Percentiles rank a stretch among this genome's conserved stretches.
phyloP scores from a whole-genome alignment of 805 yeast genomes.

The Cyberlindnera subsufficiens region DNA sequence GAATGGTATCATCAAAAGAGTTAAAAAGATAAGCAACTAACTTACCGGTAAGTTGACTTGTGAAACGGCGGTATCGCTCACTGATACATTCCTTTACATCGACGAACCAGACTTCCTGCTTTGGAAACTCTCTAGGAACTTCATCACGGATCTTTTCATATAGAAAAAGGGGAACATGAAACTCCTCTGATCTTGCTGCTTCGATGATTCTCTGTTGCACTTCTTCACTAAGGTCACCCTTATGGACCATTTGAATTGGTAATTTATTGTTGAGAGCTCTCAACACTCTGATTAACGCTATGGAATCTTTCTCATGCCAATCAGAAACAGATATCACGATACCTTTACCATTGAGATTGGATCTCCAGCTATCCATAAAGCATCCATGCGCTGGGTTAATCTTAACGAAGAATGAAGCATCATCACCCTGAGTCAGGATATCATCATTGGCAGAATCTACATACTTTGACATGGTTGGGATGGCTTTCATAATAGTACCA shows the following conservation, averaged over 20 bases:
- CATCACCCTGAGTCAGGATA: neutral
- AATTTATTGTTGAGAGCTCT: conserved; percentile 29
- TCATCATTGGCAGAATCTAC: conserved; percentile 16
- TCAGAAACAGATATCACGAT: conserved; percentile 48
- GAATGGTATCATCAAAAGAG: conserved; percentile 48
- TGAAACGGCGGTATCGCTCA: conserved; percentile 23
- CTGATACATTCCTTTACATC: conserved; percentile 24
- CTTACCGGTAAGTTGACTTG: conserved; percentile 38
- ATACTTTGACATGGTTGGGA: conserved; percentile 28
- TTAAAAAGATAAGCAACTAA: conserved; percentile 53
- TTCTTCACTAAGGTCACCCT: conserved; percentile 30
- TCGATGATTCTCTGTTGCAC: conserved; percentile 29
- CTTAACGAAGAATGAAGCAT: conserved; percentile 14
- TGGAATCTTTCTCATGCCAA: conserved; percentile 37
- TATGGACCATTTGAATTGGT: conserved; percentile 38
- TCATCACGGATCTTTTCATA: conserved; percentile 18
- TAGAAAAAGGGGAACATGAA: conserved; percentile 26
- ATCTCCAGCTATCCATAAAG: conserved; percentile 26
- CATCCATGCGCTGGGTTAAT: conserved; percentile 13
- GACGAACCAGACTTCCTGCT: conserved; percentile 37
- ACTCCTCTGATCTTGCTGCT: conserved; percentile 29
- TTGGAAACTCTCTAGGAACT: conserved; percentile 22
- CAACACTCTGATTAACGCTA: conserved; percentile 40
- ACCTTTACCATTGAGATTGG: conserved; percentile 38
- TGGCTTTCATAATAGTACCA: conserved; percentile 26